Evolutionary conservation across 345 rosid genomes (phyloP), one percentile per base, ranked within the genome.

Genomic region (Theobroma cacao): DNA sequence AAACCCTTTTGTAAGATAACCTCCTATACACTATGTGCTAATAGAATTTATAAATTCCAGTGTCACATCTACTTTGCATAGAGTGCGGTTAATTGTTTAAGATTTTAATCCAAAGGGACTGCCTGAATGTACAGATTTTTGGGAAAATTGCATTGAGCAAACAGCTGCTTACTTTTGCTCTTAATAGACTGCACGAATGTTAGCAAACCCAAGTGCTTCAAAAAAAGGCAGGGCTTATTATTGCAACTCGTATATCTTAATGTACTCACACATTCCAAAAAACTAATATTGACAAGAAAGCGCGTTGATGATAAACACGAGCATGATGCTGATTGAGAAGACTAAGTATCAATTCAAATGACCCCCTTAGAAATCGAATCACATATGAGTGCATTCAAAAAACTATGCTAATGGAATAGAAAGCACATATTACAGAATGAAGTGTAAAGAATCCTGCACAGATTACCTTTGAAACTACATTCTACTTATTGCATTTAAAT

Each of bases 1-100:
- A 38, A 41, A 36, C 66, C 30, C 63, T 65, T 65, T 22, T 47
- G 74, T 58, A 43, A 70, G 67, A 69, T 58, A 59, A 18, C 36
- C 48, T 69, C 75, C 33, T 69, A 69, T 12, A 36, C 38, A 43
- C 45, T 41, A 66, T 9, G 41, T 14, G 28, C 22, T 33, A n/a
- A 65, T 15, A 62, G 48, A 47, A 62, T 20, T 36, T 20, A 40
- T 15, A n/a, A 28, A 43, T 55, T 77, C 58, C 38, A 55, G 60
- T 40, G 31, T 17, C 3, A 15, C 17, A 24, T 53, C 67, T 63
- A 75, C 28, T 24, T 47, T 61, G 76, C 71, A 69, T n/a, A 74
- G 28, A 63, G 28, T 58, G 62, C 34, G 2, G 33, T 48, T 33
- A 74, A 75, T 24, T 53, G 31, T 36, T 31, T 45, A 76, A 28